These are phyloP conservation scores for Penicillium dipodomyicola DNA, from an alignment of 495 filamentous ascomycete genomes.

Conservation along the genomic window DNA sequence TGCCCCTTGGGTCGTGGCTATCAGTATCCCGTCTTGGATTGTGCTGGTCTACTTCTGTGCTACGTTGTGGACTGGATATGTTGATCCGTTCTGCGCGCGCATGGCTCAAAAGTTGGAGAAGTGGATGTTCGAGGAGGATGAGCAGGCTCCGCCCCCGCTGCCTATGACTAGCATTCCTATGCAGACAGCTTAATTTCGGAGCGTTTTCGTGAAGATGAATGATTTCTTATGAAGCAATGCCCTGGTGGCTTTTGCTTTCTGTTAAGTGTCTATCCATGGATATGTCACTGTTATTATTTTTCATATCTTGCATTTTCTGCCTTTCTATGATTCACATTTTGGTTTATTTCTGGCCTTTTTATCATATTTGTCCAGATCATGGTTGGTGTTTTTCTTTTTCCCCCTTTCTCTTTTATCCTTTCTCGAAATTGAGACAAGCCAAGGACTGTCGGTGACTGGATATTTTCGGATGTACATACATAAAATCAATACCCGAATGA, in stretches of 20 bases:
- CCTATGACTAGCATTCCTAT: constrained; percentile 37
- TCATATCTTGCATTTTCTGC: not conserved
- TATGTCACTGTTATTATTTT: constrained; percentile 4
- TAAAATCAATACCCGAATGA: constrained; percentile 3
- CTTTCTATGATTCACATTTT: not conserved
- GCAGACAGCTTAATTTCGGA: constrained; percentile 33
- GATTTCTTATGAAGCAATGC: constrained; percentile 8
- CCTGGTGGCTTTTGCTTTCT: constrained; percentile 8
- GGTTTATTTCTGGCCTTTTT: not conserved
- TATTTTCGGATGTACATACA: constrained; percentile 10
- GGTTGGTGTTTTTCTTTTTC: constrained; percentile 2
- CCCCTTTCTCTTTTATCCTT: not conserved
- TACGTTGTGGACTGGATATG: constrained; percentile 61
- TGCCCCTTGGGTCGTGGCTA: constrained; percentile 42
- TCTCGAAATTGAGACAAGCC: not conserved
- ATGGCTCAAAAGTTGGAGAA: constrained; percentile 58
- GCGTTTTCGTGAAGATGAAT: not conserved
- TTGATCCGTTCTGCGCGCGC: constrained; percentile 64
- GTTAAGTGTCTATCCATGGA: not conserved
- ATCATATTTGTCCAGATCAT: constrained; percentile 7
- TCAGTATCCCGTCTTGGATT: constrained; percentile 57
- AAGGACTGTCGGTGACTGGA: not conserved
- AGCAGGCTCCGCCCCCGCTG: constrained; percentile 42
- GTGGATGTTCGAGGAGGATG: constrained; percentile 51
- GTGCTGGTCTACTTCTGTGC: constrained; percentile 55